These are phyloP conservation scores for Ceratobasidium sp. DNA, from an alignment of 1,284 basidiomycete species.

Conservation along the genomic window DNA sequence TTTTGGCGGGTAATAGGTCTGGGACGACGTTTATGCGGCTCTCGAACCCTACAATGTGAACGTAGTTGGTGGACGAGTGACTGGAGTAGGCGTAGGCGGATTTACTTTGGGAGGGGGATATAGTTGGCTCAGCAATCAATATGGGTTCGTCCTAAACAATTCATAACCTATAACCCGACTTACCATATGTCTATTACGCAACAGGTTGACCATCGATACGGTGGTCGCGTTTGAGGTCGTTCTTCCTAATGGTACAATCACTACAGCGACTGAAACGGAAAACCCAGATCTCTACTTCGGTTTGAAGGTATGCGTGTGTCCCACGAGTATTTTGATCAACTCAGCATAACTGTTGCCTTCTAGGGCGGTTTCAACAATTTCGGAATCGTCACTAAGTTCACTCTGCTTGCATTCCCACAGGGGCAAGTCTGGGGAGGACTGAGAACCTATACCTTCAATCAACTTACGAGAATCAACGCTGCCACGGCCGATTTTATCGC, in stretches of 20 bases:
- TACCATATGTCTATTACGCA: slow-evolving; percentile 52
- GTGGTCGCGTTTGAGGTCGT: slow-evolving; percentile 65
- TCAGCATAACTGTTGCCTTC: background rate
- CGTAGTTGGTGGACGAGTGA: slow-evolving; percentile 67
- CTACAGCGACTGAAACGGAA: slow-evolving; percentile 58
- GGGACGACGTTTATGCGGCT: slow-evolving; percentile 70
- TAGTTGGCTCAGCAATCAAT: slow-evolving; percentile 45
- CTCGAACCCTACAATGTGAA: slow-evolving; percentile 63
- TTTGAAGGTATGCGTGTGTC: slow-evolving; percentile 58
- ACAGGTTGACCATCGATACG: slow-evolving; percentile 59
- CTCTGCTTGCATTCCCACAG: slow-evolving; percentile 67
- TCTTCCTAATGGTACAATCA: slow-evolving; percentile 62
- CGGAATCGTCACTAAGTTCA: slow-evolving; percentile 72
- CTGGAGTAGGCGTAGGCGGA: slow-evolving; percentile 68
- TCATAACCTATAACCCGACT: too few species aligned
- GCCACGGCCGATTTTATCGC: slow-evolving; percentile 66
- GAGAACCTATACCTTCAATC: slow-evolving; percentile 60
- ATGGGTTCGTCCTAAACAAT: background rate
- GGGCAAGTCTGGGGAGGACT: slow-evolving; percentile 67
- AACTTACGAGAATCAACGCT: slow-evolving; percentile 59
- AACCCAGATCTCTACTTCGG: slow-evolving; percentile 65
- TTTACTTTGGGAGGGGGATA: slow-evolving; percentile 69
- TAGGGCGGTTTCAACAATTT: slow-evolving; percentile 46
- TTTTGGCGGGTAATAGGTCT: slow-evolving; percentile 53
- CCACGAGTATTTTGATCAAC: slow-evolving; percentile 50